Conservation (phyloP, 2,329 filamentous ascomycete species). For the Aspergillus melleus region DNA sequence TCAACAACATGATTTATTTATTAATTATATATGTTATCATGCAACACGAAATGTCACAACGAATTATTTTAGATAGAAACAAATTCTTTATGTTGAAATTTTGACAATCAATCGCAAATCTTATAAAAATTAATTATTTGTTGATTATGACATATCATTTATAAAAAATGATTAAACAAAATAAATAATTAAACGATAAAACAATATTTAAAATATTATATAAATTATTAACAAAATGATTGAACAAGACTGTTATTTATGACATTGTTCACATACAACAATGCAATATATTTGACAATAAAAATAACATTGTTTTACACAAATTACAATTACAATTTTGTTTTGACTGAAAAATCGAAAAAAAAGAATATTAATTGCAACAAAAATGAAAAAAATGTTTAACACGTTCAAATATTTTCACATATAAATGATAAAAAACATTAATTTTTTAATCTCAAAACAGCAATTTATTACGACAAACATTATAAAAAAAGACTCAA, state of each 20-base stretch:
- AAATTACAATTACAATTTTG: not conserved
- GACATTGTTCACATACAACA: no score
- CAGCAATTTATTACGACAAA: no score
- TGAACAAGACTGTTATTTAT: no score
- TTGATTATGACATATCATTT: constrained; percentile 1
- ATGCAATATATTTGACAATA: no score
- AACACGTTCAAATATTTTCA: no score
- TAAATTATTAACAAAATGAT: constrained; percentile 3
- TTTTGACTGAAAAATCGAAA: no score
- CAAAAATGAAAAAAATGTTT: no score
- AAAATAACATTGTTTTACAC: not conserved
- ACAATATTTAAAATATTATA: constrained; percentile 8
- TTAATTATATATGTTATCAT: constrained; percentile 1
- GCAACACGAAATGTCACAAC: not conserved
- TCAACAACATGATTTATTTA: not conserved
- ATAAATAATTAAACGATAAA: constrained; percentile 5
- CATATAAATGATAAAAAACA: no score
- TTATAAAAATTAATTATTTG: not conserved
- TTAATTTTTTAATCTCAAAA: no score
- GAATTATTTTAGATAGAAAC: constrained; percentile 3
- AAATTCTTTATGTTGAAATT: constrained; percentile 8
- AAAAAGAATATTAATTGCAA: no score
- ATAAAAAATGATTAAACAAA: constrained; percentile 3
- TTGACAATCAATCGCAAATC: not conserved
- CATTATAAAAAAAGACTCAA: no score